These are phyloP conservation scores for Penicillium desertorum DNA, from an alignment of 495 filamentous ascomycete species.

Conservation along the genomic window DNA sequence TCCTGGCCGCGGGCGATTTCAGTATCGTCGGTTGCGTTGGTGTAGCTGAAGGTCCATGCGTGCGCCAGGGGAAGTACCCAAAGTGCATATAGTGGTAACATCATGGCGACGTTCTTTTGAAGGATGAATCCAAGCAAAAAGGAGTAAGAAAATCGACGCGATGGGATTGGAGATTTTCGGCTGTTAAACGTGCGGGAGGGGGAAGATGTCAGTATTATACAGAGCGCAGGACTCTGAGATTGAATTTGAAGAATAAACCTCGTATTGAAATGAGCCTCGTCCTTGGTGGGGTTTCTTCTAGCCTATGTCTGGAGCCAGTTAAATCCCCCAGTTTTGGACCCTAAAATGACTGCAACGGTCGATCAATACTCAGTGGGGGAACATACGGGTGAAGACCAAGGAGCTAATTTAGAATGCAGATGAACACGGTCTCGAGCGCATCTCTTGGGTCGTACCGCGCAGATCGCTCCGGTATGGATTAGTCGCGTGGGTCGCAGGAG, in stretches of 20 bases:
- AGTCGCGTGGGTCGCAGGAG: neutral
- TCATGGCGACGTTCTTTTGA: neutral
- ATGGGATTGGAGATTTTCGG: neutral
- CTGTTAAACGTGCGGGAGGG: neutral
- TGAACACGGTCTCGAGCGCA: neutral
- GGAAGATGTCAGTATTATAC: conserved; percentile 4
- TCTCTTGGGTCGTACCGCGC: neutral
- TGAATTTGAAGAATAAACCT: conserved; percentile 8
- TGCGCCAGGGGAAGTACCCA: conserved; percentile 9
- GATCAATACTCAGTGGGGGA: conserved; percentile 11
- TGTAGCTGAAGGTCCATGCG: conserved; percentile 25
- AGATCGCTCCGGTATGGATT: neutral
- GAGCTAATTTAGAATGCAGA: conserved; percentile 1
- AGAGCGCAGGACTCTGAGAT: neutral
- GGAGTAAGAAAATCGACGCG: neutral
- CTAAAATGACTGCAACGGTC: neutral
- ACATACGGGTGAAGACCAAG: conserved; percentile 3
- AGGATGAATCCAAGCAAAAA: neutral
- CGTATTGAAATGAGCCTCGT: conserved; percentile 14
- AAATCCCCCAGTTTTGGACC: conserved; percentile 3
- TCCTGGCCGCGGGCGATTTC: conserved; percentile 15
- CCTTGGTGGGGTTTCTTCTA: neutral
- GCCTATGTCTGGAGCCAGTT: conserved; percentile 5
- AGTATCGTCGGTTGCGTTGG: conserved; percentile 15
- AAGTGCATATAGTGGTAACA: conserved; percentile 5